Evolutionary conservation across 352 stramenopile species (phyloP).

Genomic region (Saprolegnia parasitica): DNA sequence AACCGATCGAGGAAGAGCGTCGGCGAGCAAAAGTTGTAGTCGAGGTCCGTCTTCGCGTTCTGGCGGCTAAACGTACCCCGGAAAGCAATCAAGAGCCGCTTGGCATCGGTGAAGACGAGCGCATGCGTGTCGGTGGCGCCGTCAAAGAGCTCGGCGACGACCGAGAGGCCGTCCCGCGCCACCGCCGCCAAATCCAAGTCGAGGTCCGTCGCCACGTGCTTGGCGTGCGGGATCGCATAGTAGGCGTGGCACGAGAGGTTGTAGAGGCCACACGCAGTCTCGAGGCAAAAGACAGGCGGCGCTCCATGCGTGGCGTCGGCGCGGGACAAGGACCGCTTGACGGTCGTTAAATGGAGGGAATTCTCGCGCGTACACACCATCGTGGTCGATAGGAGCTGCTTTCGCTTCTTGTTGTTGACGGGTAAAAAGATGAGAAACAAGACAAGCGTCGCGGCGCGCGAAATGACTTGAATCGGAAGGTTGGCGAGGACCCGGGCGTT

Average conservation of each 20-base stretch:
- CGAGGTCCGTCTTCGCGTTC: slow-evolving; percentile 16
- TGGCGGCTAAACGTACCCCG: not conserved
- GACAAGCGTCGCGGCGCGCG: slow-evolving; percentile 9
- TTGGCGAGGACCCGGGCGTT: slow-evolving; percentile 10
- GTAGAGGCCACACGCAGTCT: slow-evolving; percentile 22
- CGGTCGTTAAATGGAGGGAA: not conserved
- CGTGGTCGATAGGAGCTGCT: slow-evolving; percentile 1
- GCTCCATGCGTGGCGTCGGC: not conserved
- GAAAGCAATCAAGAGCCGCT: slow-evolving; percentile 7
- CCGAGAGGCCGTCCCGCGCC: not conserved
- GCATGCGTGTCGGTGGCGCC: slow-evolving; percentile 14
- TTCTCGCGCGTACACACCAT: slow-evolving; percentile 12
- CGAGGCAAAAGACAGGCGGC: slow-evolving; percentile 10
- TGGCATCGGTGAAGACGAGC: slow-evolving; percentile 14
- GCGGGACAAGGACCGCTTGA: not conserved
- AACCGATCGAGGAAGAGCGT: not conserved
- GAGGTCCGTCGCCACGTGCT: not conserved
- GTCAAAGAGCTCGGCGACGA: slow-evolving; percentile 10
- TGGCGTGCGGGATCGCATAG: slow-evolving; percentile 5
- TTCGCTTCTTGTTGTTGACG: slow-evolving; percentile 5
- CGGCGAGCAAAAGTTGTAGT: slow-evolving; percentile 16
- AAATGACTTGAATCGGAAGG: slow-evolving; percentile 16
- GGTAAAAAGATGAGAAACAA: slow-evolving; percentile 19
- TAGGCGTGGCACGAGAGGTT: slow-evolving; percentile 21
- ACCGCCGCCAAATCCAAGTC: slow-evolving; percentile 13